These are phyloP conservation scores for Venturia pyrina DNA, from an alignment of 2,329 filamentous ascomycete genomes.

Conservation along the genomic window DNA sequence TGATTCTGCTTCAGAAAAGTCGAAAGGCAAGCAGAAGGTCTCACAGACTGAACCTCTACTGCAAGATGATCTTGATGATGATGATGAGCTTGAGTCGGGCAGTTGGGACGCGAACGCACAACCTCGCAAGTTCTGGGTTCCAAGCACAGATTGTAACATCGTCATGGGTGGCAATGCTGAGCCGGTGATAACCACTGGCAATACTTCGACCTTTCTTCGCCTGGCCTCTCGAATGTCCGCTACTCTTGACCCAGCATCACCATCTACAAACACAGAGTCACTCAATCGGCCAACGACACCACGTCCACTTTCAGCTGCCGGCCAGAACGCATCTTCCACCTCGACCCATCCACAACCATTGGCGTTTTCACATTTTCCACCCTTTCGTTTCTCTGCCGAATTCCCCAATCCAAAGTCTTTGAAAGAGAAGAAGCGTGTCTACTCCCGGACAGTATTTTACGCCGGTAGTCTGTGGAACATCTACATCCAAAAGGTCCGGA, in stretches of 20 bases:
- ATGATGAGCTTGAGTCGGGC: slow-evolving; percentile 32
- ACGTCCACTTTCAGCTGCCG: neutral
- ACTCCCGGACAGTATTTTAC: slow-evolving; percentile 49
- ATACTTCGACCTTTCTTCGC: slow-evolving; percentile 29
- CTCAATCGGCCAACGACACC: slow-evolving; percentile 5
- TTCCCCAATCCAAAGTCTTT: slow-evolving; percentile 46
- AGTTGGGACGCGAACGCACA: slow-evolving; percentile 45
- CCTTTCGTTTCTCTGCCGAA: slow-evolving; percentile 49
- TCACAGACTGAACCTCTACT: neutral
- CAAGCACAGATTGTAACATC: slow-evolving; percentile 44
- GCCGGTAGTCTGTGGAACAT: slow-evolving; percentile 51
- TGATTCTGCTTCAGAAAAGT: slow-evolving; percentile 13
- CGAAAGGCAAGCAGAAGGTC: slow-evolving; percentile 37
- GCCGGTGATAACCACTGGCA: slow-evolving; percentile 39
- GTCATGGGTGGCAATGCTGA: slow-evolving; percentile 45
- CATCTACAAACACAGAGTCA: slow-evolving; percentile 18
- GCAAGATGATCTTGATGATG: slow-evolving; percentile 14
- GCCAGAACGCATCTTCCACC: slow-evolving; percentile 10
- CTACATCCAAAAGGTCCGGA: slow-evolving; percentile 49
- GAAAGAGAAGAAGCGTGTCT: slow-evolving; percentile 50
- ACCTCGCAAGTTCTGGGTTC: slow-evolving; percentile 49
- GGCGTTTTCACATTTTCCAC: slow-evolving; percentile 45
- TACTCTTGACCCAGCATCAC: slow-evolving; percentile 40
- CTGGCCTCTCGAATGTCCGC: slow-evolving; percentile 39
- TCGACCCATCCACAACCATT: slow-evolving; percentile 28